Evolutionary conservation across 345 rosid species (phyloP), one percentile per base, ranked within the genome.

Genomic region (Kandelia obovata): DNA sequence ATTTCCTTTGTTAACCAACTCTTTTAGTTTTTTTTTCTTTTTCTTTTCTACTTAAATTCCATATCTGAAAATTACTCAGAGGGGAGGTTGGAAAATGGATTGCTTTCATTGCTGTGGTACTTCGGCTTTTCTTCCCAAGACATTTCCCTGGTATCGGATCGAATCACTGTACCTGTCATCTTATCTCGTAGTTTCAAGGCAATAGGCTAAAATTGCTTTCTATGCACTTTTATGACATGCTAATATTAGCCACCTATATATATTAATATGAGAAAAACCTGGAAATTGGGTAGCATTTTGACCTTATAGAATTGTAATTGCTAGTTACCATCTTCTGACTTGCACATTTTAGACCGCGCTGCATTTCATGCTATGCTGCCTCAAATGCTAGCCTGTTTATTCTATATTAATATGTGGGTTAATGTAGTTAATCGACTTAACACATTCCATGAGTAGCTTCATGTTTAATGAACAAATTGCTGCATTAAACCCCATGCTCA

Each of bases 1-100:
- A 77, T 28, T 34, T 17, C 64, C 11, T 3, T 8, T 31, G 23
- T 9, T 62, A 27, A 19, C 31, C 17, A 47, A 25, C 5, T 20
- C 25, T 64, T 56, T 52, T 23, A 61, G 23, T 9, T 15, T 17
- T 37, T 37, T 30, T 2, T 19, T 39, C 20, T 67, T 52, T 25
- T 26, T 61, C 9, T 55, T 65, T 34, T n/a, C 31, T 31, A 69
- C 26, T 53, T 62, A 47, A 27, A 46, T 62, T 20, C 7, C 61
- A 26, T 46, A 3, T 30, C 16, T 66, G 27, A 59, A 21, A 52
- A 10, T 74, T 64, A 35, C 35, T 26, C 76, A 92, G 97, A 53
- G 93, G 95, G 71, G 97, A 92, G 55, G 75, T 90, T 26, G 98
- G 98, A 30, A 92, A 79, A 82, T 94, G 96, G 96, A 78, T 94